Evolutionary conservation across 768 basidiomycete species (phyloP).

Genomic region (Lactifluus echinatus): DNA sequence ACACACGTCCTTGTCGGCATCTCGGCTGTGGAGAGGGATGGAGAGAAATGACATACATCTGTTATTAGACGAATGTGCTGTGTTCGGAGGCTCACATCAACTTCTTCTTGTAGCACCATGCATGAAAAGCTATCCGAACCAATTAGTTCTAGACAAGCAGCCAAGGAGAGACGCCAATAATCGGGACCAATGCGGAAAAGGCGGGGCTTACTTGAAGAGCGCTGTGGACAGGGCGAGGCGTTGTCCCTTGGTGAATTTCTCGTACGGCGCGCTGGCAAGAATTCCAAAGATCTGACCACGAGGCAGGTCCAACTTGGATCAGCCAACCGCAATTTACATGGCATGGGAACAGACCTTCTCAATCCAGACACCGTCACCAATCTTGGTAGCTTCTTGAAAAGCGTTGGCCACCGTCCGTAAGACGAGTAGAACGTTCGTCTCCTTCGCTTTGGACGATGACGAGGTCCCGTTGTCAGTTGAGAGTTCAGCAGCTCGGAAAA

Average conservation of each 20-base stretch:
- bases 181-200: neutral
- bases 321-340: neutral
- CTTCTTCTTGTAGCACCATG: slow-evolving; percentile 36
- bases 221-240: slow-evolving; percentile 74
- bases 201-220: slow-evolving; percentile 70
- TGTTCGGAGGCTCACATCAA: slow-evolving; percentile 33
- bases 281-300: slow-evolving; percentile 45
- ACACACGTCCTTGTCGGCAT: slow-evolving; percentile 1
- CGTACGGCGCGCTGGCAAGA: slow-evolving; percentile 43
- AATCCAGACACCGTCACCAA: slow-evolving; percentile 43
- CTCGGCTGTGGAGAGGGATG: neutral
- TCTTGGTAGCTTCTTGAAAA: slow-evolving; percentile 47
- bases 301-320: neutral
- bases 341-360: slow-evolving; percentile 33
- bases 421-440: slow-evolving; percentile 78
- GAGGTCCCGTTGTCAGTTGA: slow-evolving; percentile 38
- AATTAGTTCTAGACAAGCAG: slow-evolving; percentile 9
- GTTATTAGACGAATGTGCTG: slow-evolving; percentile 39
- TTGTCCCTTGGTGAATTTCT: slow-evolving; percentile 55
- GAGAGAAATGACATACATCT: slow-evolving; percentile 31
- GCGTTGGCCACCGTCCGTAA: slow-evolving; percentile 75
- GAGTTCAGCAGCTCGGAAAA: slow-evolving; percentile 69
- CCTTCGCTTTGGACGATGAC: slow-evolving; percentile 60
- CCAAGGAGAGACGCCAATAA: neutral
- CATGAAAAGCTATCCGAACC: slow-evolving; percentile 52